Percentiles rank a stretch among this genome's conserved stretches.
phyloP scores from a whole-genome alignment of 331 rosid species.

The Telfairia occidentalis region DNA sequence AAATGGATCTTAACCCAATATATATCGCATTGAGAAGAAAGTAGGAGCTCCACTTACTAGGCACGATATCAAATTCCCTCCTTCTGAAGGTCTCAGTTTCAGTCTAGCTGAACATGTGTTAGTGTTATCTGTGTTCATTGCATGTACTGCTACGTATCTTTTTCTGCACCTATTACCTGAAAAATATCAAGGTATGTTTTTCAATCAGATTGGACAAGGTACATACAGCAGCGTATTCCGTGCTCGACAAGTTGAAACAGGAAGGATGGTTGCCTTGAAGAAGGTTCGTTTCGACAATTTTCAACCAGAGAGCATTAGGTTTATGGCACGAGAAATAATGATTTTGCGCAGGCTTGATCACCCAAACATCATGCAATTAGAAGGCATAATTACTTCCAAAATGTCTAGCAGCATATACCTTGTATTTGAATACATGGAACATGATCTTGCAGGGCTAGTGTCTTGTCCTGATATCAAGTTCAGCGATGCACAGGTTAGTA shows the following conservation, averaged over 20 bases:
- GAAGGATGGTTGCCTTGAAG: conserved; percentile 77
- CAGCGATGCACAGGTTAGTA: conserved; percentile 60
- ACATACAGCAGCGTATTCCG: conserved; percentile 94
- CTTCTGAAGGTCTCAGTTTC: background rate
- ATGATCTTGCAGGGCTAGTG: conserved; percentile 90
- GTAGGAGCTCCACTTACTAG: background rate
- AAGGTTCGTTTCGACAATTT: conserved; percentile 85
- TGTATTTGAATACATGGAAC: conserved; percentile 98
- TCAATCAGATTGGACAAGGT: conserved; percentile 84
- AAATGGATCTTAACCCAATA: background rate
- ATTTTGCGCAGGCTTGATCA: conserved; percentile 89
- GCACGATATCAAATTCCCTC: background rate
- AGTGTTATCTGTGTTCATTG: background rate
- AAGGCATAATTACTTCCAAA: conserved; percentile 72
- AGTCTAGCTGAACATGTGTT: background rate
- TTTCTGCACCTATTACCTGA: background rate
- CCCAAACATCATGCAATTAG: conserved; percentile 89
- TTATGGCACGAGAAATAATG: conserved; percentile 91
- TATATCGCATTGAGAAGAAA: background rate
- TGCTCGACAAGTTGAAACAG: conserved; percentile 74
- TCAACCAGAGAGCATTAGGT: conserved; percentile 86
- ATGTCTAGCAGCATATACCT: conserved; percentile 77
- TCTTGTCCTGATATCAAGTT: conserved; percentile 60
- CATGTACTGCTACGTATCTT: background rate
- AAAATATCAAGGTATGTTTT: background rate